A percentile compares a stretch with the other conserved stretches of the same genome.
phyloP scores from a whole-genome alignment of 78 protist genomes.

The Planoprotostelium fungivorum region DNA sequence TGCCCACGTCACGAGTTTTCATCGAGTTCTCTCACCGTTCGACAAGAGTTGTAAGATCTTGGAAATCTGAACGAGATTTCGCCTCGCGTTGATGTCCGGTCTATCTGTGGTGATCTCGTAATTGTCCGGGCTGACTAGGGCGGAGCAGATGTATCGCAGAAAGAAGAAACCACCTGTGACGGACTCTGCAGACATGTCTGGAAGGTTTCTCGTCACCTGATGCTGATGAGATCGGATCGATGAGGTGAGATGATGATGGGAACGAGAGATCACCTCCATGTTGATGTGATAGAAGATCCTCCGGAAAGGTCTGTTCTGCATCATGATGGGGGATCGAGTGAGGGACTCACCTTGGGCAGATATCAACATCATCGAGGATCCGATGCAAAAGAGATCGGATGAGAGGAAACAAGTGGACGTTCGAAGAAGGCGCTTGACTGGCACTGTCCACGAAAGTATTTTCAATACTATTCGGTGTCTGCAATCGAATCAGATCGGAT shows the following conservation, averaged over 20 bases:
- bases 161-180: not conserved
- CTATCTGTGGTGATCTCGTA: not conserved
- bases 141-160: not conserved
- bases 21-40: too few species aligned
- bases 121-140: not conserved
- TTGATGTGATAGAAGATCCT: not conserved
- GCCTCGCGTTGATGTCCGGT: not conserved
- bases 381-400: not conserved
- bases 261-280: not conserved
- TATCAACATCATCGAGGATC: not conserved
- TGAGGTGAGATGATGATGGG: not conserved
- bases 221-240: not conserved
- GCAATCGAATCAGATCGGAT: too few species aligned
- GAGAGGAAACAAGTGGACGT: not conserved
- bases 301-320: not conserved
- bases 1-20: too few species aligned
- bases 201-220: not conserved
- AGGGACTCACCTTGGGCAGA: not conserved
- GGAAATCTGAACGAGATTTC: not conserved
- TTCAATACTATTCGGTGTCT: too few species aligned
- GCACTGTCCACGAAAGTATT: not conserved
- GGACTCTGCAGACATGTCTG: not conserved
- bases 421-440: not conserved
- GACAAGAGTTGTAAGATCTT: not conserved
- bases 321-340: not conserved